These are phyloP conservation scores for Daldinia concentrica DNA, from an alignment of 495 filamentous ascomycete genomes.

Conservation along the genomic window DNA sequence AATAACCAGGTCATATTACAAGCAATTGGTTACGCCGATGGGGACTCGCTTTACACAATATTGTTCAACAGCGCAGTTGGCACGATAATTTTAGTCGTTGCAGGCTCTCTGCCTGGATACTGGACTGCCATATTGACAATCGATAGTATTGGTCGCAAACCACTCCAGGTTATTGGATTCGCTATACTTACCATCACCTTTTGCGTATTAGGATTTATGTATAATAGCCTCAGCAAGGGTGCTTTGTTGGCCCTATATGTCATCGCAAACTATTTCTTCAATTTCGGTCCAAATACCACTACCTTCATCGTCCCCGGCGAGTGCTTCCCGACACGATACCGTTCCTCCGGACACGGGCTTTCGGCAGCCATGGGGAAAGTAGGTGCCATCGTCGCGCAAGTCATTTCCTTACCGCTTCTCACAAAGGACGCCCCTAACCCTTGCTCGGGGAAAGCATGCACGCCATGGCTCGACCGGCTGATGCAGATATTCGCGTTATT, in stretches of 20 bases:
- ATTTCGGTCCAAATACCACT: constrained; percentile 81
- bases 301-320: constrained; percentile 93
- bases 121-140: constrained; percentile 76
- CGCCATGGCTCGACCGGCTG: constrained; percentile 78
- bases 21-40: constrained; percentile 69
- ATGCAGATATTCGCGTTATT: constrained; percentile 83
- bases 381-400: constrained; percentile 73
- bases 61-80: constrained; percentile 77
- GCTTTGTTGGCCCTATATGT: constrained; percentile 78
- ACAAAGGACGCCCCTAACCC: constrained; percentile 53
- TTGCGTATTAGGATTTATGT: constrained; percentile 75
- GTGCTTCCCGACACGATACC: constrained; percentile 87
- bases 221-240: constrained; percentile 59
- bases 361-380: constrained; percentile 85
- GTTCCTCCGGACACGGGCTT: constrained; percentile 85
- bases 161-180: constrained; percentile 83
- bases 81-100: constrained; percentile 78
- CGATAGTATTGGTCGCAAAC: constrained; percentile 79
- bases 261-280: constrained; percentile 77
- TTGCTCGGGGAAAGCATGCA: constrained; percentile 52
- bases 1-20: constrained; percentile 76
- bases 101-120: constrained; percentile 82
- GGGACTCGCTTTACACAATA: constrained; percentile 69
- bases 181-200: constrained; percentile 75
- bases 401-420: constrained; percentile 61